Conservation (phyloP, 108 stramenopile genomes). For the Nitzschia palea region DNA sequence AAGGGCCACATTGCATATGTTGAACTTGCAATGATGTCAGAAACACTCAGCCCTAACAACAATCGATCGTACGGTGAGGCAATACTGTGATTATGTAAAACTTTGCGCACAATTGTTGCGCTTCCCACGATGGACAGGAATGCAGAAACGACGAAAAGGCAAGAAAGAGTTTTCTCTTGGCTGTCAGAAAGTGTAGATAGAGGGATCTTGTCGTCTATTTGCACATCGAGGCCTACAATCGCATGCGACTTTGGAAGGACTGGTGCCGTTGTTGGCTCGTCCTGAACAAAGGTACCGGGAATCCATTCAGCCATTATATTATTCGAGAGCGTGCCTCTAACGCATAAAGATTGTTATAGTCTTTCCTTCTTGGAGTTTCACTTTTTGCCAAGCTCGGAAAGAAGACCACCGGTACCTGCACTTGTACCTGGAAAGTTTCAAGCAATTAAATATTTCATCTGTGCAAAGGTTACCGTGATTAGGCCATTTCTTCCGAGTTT, state of each 20-base stretch:
- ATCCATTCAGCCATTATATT: no score
- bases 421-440: no score
- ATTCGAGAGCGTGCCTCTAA: no score
- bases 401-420: no score
- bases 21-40: constrained; percentile 9
- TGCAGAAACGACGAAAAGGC: background rate
- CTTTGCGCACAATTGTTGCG: constrained; percentile 6
- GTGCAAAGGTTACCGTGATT: no score
- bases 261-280: no score
- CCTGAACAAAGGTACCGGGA: no score
- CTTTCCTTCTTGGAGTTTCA: no score
- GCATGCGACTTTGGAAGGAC: background rate
- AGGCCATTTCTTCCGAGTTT: no score
- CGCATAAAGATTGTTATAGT: no score
- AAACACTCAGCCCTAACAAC: constrained; percentile 17
- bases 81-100: background rate
- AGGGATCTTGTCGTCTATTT: background rate
- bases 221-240: background rate
- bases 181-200: background rate
- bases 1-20: background rate
- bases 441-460: no score
- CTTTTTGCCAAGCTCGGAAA: no score
- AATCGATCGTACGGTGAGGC: constrained; percentile 20
- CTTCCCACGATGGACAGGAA: constrained; percentile 11
- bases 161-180: background rate